Evolutionary conservation across 129 eudicot genomes (phyloP), one percentile per base, ranked within the genome.

Genomic region (Scalesia atractyloides): DNA sequence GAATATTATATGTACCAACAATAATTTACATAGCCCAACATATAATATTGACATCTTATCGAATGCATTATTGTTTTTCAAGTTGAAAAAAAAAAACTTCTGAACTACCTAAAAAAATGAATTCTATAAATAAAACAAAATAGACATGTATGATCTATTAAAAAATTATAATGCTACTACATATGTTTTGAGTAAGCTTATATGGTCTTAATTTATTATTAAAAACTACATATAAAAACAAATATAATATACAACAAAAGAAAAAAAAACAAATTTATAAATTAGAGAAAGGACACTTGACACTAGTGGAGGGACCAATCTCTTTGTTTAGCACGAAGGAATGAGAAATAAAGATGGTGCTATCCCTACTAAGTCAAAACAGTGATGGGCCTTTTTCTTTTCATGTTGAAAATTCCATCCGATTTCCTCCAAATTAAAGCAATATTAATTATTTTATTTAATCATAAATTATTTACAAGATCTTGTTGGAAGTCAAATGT

Each of bases 321-420:
- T 58, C 37, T 49, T 49, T 49, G n/a, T 22, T 57, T 57, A 11
- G 64, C 22, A 16, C 37, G 11, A 24, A 57, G 26, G 37, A n/a
- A 14, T 49, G 54, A 49, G 18, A 49, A 49, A 49, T 14, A 12
- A 49, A 49, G 54, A 11, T 49, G n/a, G n/a, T 48, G 16, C 53
- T 11, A 14, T 48, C 43, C 43, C 43, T 7, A 37, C 43, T 37
- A 37, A 37, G 43, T 37, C 26, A 34, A 57, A 57, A 57, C 37
- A 57, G 34, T 57, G 37, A 34, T 56, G 7, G 13, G 36, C 4
- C 37, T 11, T 57, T 54, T 54, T 22, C 37, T 57, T 57, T 57
- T 57, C 64, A 22, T 57, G 37, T 57, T 57, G 37, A 57, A 57
- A 57, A 57, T 57, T 34, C 64, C 64, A 20, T 57, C 64, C 16